Evolutionary conservation across 2,329 filamentous ascomycete genomes (phyloP).

Genomic region (Periconia macrospinosa): DNA sequence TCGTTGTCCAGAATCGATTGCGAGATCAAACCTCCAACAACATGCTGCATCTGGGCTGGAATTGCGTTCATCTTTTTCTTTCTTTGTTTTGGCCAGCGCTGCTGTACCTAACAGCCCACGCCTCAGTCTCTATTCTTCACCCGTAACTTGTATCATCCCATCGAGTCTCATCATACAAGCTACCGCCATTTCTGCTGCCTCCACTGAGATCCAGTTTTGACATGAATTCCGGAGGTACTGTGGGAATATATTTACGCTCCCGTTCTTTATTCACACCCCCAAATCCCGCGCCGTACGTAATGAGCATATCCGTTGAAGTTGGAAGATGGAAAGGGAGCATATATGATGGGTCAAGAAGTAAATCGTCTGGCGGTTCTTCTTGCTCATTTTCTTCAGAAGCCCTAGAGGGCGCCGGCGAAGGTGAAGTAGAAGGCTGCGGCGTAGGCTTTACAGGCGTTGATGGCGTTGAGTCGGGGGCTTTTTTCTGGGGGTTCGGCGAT

Average conservation of each 20-base stretch:
- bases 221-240: constrained; percentile 90
- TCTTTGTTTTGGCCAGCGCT: no score
- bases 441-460: constrained; percentile 35
- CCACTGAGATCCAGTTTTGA: constrained; percentile 73
- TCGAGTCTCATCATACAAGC: constrained; percentile 29
- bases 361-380: constrained; percentile 70
- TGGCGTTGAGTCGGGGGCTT: constrained; percentile 30
- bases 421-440: constrained; percentile 23
- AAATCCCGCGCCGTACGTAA: constrained; percentile 92
- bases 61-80: no score
- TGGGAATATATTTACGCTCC: constrained; percentile 93
- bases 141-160: constrained; percentile 40
- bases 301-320: constrained; percentile 94
- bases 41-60: no score
- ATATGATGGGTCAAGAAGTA: constrained; percentile 84
- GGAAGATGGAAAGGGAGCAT: constrained; percentile 96
- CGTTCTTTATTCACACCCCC: constrained; percentile 89
- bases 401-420: constrained; percentile 36
- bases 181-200: constrained; percentile 33
- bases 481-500: constrained; percentile 41
- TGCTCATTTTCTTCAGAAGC: constrained; percentile 62
- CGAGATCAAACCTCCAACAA: no score
- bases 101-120: not conserved
- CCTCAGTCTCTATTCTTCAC: constrained; percentile 19
- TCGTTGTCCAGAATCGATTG: no score